Conservation (phyloP, 2,329 filamentous ascomycete genomes). For the Diaporthe sp. region DNA sequence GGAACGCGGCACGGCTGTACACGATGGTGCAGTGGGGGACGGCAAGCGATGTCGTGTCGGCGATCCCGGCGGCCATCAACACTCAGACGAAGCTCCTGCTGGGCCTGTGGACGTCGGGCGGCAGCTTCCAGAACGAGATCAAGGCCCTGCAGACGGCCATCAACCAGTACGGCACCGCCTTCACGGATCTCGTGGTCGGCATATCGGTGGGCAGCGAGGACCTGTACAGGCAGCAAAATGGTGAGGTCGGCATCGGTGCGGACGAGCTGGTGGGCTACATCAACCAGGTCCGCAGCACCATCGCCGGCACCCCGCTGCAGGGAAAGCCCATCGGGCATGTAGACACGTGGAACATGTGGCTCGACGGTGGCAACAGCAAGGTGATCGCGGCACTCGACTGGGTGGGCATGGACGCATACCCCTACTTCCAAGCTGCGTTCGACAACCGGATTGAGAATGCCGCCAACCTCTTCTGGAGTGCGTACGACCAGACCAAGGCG, state of each 20-base stretch:
- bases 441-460: conserved; percentile 73
- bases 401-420: conserved; percentile 87
- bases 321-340: conserved; percentile 77
- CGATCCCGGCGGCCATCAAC: conserved; percentile 84
- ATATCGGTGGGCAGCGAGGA: conserved; percentile 91
- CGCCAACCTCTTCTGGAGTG: conserved; percentile 75
- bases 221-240: conserved; percentile 76
- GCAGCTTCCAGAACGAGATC: conserved; percentile 77
- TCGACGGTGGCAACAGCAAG: conserved; percentile 75
- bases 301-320: conserved; percentile 48
- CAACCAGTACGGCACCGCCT: conserved; percentile 71
- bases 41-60: conserved; percentile 59
- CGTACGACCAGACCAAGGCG: conserved; percentile 58
- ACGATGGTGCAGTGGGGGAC: conserved; percentile 79
- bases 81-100: conserved; percentile 83
- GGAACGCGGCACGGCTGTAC: conserved; percentile 77
- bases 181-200: conserved; percentile 77
- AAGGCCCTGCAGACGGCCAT: conserved; percentile 77
- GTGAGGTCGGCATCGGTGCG: conserved; percentile 58
- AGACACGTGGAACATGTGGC: conserved; percentile 87
- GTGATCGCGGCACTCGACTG: conserved; percentile 80
- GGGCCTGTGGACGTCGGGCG: conserved; percentile 80
- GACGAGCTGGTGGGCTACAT: conserved; percentile 73
- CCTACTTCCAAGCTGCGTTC: conserved; percentile 80
- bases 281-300: conserved; percentile 71